These are phyloP conservation scores for Diplodia scrobiculata DNA, from an alignment of 2,329 filamentous ascomycete species.

Conservation along the genomic window DNA sequence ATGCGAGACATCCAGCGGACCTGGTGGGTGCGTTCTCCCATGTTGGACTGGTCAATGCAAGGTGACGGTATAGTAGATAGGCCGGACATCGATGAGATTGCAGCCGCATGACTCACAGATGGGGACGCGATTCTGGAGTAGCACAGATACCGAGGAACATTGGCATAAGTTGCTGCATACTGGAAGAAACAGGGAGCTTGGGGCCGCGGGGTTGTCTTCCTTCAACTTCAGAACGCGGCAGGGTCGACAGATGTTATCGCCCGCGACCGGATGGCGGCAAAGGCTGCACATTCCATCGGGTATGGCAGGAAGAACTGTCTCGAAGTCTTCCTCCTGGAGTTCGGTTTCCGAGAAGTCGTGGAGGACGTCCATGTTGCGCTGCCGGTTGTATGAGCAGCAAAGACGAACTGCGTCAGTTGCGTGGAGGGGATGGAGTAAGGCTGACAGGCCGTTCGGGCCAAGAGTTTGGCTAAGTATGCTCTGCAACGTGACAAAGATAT, in stretches of 20 bases:
- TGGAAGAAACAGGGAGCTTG: background rate
- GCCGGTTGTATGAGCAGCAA: background rate
- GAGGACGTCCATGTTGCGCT: background rate
- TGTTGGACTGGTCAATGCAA: slow-evolving; percentile 7
- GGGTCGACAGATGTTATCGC: background rate
- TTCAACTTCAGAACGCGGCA: background rate
- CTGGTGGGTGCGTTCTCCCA: background rate
- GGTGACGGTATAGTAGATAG: background rate
- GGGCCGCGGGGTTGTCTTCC: background rate
- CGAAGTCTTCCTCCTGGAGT: background rate
- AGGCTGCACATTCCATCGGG: background rate
- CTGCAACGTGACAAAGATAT: background rate
- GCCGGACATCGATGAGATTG: background rate
- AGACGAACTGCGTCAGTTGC: background rate
- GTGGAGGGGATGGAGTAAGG: background rate
- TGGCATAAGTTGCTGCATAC: background rate
- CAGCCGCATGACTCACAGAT: background rate
- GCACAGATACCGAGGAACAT: background rate
- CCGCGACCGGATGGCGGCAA: background rate
- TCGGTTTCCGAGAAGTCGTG: background rate
- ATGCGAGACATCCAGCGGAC: background rate
- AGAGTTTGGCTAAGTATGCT: background rate
- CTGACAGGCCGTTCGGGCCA: background rate
- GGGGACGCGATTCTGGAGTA: background rate
- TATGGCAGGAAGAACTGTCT: background rate